These are phyloP conservation scores for Aspergillus hiratsukae DNA, from an alignment of 2,329 filamentous ascomycete genomes.

Conservation along the genomic window DNA sequence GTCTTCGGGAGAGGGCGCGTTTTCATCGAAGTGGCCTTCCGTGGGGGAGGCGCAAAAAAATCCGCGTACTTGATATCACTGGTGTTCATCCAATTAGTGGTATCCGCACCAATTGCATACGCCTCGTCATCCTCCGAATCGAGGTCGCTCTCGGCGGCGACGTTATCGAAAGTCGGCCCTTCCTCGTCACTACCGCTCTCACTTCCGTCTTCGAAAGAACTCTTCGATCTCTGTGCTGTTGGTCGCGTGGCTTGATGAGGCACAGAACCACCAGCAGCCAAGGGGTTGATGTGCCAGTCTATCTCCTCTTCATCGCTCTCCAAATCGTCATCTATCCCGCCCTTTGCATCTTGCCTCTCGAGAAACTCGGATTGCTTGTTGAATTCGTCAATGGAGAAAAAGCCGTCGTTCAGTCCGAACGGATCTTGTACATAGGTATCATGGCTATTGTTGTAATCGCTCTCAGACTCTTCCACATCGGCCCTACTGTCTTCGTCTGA, in stretches of 20 bases:
- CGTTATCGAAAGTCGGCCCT: conserved; percentile 78
- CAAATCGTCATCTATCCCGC: conserved; percentile 67
- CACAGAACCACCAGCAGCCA: conserved; percentile 36
- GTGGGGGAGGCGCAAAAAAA: conserved; percentile 83
- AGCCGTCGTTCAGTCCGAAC: conserved; percentile 89
- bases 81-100: conserved; percentile 64
- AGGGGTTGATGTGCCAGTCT: conserved; percentile 79
- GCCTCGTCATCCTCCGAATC: conserved; percentile 62
- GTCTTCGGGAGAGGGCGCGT: conserved; percentile 53
- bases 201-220: conserved; percentile 53
- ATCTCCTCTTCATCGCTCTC: conserved; percentile 77
- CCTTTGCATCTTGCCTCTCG: conserved; percentile 76
- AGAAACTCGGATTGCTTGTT: conserved; percentile 89
- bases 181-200: conserved; percentile 54
- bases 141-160: conserved; percentile 61
- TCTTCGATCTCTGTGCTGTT: conserved; percentile 8
- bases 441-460: conserved; percentile 29
- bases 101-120: conserved; percentile 52
- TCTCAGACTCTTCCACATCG: conserved; percentile 17
- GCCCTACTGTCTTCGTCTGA: conserved; percentile 17
- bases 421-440: conserved; percentile 66
- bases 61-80: conserved; percentile 89
- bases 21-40: conserved; percentile 59
- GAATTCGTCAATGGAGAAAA: conserved; percentile 97
- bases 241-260: conserved; percentile 1